These are phyloP conservation scores for Saccharomycopsis guyanensis DNA, from an alignment of 805 yeast species.

Conservation along the genomic window DNA sequence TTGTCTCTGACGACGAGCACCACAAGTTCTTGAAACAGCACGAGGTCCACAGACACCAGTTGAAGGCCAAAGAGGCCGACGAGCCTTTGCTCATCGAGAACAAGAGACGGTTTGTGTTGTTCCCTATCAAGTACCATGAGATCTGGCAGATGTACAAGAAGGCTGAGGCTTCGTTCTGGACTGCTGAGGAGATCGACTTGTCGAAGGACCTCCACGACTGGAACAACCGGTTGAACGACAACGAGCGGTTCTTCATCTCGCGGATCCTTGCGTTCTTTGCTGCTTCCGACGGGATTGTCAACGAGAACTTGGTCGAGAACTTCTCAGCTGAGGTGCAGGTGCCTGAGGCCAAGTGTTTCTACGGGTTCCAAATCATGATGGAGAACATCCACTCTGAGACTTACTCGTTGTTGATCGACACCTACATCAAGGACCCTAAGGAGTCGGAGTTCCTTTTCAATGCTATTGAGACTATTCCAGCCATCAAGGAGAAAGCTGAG, in stretches of 20 bases:
- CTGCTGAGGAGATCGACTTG: conserved; percentile 96
- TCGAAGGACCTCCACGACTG: conserved; percentile 89
- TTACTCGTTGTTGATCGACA: conserved; percentile 87
- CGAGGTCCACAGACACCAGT: conserved; percentile 60
- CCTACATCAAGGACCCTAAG: conserved; percentile 93
- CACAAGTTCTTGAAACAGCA: conserved; percentile 50
- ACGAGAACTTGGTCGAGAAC: conserved; percentile 95
- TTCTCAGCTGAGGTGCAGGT: conserved; percentile 95
- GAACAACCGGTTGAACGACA: conserved; percentile 82
- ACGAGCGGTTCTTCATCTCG: conserved; percentile 87
- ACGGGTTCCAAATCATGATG: conserved; percentile 99
- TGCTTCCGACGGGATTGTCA: conserved; percentile 97
- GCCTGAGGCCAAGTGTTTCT: conserved; percentile 97
- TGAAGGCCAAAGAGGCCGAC: conserved; percentile 71
- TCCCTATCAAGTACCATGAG: conserved; percentile 95
- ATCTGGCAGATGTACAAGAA: conserved; percentile 98
- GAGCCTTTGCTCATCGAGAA: conserved; percentile 87
- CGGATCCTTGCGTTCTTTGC: conserved; percentile 96
- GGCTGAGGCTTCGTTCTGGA: conserved; percentile 99
- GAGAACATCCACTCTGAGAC: conserved; percentile 93
- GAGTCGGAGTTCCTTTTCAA: conserved; percentile 87
- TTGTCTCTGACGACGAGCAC: conserved; percentile 32
- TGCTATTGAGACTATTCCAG: conserved; percentile 94
- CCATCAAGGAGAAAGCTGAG: conserved; percentile 94
- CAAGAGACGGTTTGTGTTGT: conserved; percentile 80